Conservation (phyloP, 2,329 filamentous ascomycete species). For the Zopfia rhizophila region DNA sequence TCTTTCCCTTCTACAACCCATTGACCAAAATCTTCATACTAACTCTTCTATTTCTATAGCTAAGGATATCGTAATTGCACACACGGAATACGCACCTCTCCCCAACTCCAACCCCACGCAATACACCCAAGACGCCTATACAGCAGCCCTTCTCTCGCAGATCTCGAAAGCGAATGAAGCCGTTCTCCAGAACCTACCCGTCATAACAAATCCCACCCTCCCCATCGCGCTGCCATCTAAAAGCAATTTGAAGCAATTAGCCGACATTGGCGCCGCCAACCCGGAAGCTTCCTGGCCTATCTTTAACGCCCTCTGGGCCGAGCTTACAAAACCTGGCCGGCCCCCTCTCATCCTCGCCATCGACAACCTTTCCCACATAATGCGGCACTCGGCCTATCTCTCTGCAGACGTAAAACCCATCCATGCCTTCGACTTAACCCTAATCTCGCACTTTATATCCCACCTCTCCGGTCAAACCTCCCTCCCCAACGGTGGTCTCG, state of each 20-base stretch:
- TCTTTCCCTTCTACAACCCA: slow-evolving; percentile 1
- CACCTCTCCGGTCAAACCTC: slow-evolving; percentile 65
- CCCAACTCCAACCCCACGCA: slow-evolving; percentile 62
- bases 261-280: slow-evolving; percentile 75
- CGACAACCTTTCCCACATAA: slow-evolving; percentile 84
- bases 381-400: slow-evolving; percentile 81
- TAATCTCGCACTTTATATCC: slow-evolving; percentile 79
- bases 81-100: slow-evolving; percentile 81
- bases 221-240: slow-evolving; percentile 67
- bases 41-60: slow-evolving; percentile 64
- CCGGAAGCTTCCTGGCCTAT: slow-evolving; percentile 81
- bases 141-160: slow-evolving; percentile 76
- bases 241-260: slow-evolving; percentile 73
- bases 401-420: slow-evolving; percentile 76
- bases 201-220: slow-evolving; percentile 67
- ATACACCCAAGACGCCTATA: slow-evolving; percentile 84
- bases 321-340: slow-evolving; percentile 71
- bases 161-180: slow-evolving; percentile 77
- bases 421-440: slow-evolving; percentile 84
- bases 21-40: slow-evolving; percentile 23
- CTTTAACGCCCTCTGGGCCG: slow-evolving; percentile 82
- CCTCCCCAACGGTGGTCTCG: slow-evolving; percentile 78
- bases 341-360: slow-evolving; percentile 77
- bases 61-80: slow-evolving; percentile 81
- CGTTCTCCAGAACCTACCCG: slow-evolving; percentile 66